A percentile compares a stretch with the other conserved stretches of the same genome.
Conservation (phyloP, 495 filamentous ascomycete genomes). For the Poronia punctata region DNA sequence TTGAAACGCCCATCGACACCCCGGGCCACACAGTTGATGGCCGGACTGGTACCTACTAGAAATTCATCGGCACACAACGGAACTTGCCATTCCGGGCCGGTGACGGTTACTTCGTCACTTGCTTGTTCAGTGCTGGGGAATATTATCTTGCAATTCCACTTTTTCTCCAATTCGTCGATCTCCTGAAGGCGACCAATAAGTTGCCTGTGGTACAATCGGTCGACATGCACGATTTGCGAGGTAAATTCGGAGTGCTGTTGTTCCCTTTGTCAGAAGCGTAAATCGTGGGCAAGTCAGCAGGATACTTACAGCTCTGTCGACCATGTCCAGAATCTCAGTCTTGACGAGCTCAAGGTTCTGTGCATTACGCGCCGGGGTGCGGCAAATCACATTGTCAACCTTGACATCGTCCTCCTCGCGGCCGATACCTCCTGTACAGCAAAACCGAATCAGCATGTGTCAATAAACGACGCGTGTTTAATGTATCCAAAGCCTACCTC, state of each 20-base stretch:
- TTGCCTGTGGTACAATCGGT: slow-evolving; percentile 91
- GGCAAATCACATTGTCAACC: slow-evolving; percentile 98
- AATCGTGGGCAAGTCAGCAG: no score
- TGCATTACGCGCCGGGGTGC: slow-evolving; percentile 93
- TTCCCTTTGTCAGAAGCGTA: no score
- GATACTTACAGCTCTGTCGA: slow-evolving; percentile 74
- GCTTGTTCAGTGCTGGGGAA: slow-evolving; percentile 97
- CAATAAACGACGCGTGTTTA: no score
- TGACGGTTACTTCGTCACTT: slow-evolving; percentile 90
- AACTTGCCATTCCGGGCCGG: slow-evolving; percentile 94
- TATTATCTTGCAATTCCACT: slow-evolving; percentile 97
- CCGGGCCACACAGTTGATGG: background rate
- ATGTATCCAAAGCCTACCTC: slow-evolving; percentile 35
- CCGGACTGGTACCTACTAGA: slow-evolving; percentile 48
- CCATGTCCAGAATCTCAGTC: slow-evolving; percentile 99
- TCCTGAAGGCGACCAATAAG: slow-evolving; percentile 78
- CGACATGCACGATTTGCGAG: slow-evolving; percentile 82
- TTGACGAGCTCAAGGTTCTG: slow-evolving; percentile 95
- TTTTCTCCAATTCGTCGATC: slow-evolving; percentile 92
- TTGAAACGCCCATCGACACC: background rate
- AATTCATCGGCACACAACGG: slow-evolving; percentile 93
- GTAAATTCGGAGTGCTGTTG: slow-evolving; percentile 87
- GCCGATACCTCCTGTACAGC: slow-evolving; percentile 70
- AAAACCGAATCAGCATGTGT: background rate
- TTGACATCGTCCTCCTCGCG: slow-evolving; percentile 97